Base-by-base conservation (phyloP, 2,329 filamentous ascomycete genomes). In the Venturia oleaginea region DNA sequence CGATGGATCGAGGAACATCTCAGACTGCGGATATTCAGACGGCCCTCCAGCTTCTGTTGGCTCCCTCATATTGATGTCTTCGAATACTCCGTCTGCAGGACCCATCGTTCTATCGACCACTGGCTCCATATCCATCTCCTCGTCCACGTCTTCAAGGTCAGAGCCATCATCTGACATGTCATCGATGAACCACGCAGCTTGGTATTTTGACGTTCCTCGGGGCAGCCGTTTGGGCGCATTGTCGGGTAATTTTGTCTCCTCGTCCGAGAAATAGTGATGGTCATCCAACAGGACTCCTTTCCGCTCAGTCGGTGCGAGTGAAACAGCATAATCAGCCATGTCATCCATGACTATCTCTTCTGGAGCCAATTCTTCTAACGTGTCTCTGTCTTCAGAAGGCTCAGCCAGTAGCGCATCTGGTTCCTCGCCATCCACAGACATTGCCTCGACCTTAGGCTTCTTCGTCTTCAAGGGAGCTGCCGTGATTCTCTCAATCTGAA, bases 221-320 rank as follows among this genome's bases (percentile, higher is more conserved):
- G 94, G 94, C 27, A 99, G 77, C 67, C 86, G 85, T 76, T 88
- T 94, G 7, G 90, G 90, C 38, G 79, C 13, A 19, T 32, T 24
- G 7, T 64, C 51, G 77, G 42, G 81, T 76, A 22, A 85, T 79
- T 22, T 82, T 79, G 63, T 86, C 78, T 94, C 88, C 59, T 94
- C 91, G 54, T 97, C 93, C 0, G 92, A 92, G 73, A 97, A 99
- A 76, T 99, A 99, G 74, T 97, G 93, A 74, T 99, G 93, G 69
- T 97, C 93, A 69, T 99, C 94, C 11, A 99, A 81, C 48, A 99
- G 79, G 0, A 99, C 94, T 68, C 93, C 94, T 77, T 93, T 96
- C 72, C 79, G 72, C 65, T 80, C 78, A 69, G 59, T 37, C 13
- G 66, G 80, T 73, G 70, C 81, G 65, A 78, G 78, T 72, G 73